These are phyloP conservation scores for Ophiostoma fasciatum DNA, from an alignment of 2,329 filamentous ascomycete genomes.

Conservation along the genomic window DNA sequence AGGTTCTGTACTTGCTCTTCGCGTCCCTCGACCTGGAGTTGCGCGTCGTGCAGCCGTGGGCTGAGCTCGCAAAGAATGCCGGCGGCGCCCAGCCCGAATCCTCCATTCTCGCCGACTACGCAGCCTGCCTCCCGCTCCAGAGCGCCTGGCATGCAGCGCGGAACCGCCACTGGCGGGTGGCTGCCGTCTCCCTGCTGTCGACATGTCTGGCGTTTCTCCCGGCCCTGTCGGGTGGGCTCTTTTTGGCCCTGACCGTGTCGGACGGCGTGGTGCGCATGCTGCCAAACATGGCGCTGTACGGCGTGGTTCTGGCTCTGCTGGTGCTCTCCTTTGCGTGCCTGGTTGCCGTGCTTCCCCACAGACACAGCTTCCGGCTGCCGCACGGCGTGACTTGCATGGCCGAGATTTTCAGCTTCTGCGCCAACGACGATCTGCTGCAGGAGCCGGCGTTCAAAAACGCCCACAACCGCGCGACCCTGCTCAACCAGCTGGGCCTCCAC, in stretches of 20 bases:
- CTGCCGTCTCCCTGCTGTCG: conserved; percentile 43
- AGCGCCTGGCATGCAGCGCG: conserved; percentile 40
- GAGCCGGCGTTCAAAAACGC: conserved; percentile 59
- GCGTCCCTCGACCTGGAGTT: conserved; percentile 51
- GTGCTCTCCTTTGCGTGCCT: conserved; percentile 54
- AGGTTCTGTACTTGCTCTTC: conserved; percentile 51
- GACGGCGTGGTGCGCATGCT: conserved; percentile 46
- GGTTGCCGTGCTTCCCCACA: conserved; percentile 36
- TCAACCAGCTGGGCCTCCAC: conserved; percentile 48
- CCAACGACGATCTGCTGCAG: conserved; percentile 53
- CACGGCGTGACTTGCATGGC: conserved; percentile 59
- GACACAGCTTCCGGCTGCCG: conserved; percentile 50
- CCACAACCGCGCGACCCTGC: conserved; percentile 52
- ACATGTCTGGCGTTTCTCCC: conserved; percentile 48
- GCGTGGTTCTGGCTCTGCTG: conserved; percentile 56
- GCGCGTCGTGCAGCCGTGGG: conserved; percentile 55
- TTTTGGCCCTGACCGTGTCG: conserved; percentile 53
- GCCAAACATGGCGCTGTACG: conserved; percentile 59
- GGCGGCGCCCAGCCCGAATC: conserved; percentile 46
- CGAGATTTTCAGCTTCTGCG: conserved; percentile 64
- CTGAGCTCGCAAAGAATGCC: conserved; percentile 34
- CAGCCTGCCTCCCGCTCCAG: conserved; percentile 48
- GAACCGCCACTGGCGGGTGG: conserved; percentile 52
- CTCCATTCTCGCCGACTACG: conserved; percentile 56
- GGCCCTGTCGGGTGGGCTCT: conserved; percentile 52